phyloP scores from a whole-genome alignment of 352 stramenopile species.

The Peronospora destructor region DNA sequence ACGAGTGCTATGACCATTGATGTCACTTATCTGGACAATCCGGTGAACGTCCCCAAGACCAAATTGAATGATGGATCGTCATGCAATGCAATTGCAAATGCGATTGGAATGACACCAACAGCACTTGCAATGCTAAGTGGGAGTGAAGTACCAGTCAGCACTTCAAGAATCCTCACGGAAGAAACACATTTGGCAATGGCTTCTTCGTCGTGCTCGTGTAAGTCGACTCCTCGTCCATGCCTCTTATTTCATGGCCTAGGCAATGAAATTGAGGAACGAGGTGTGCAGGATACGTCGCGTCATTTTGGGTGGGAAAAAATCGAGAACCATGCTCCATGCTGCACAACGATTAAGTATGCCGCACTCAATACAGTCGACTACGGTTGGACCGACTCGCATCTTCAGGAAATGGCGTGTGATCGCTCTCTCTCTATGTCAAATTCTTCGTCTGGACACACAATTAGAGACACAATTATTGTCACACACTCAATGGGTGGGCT shows the following conservation, averaged over 20 bases:
- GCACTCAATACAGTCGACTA: slow-evolving; percentile 31
- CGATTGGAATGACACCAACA: slow-evolving; percentile 6
- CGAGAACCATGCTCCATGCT: slow-evolving; percentile 31
- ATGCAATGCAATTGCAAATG: slow-evolving; percentile 5
- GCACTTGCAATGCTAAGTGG: neutral
- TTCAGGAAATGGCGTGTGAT: slow-evolving; percentile 36
- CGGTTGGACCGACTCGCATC: slow-evolving; percentile 28
- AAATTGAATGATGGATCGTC: neutral
- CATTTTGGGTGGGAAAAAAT: slow-evolving; percentile 29
- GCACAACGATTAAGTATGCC: slow-evolving; percentile 34
- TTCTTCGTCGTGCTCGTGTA: neutral
- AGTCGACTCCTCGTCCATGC: slow-evolving; percentile 13
- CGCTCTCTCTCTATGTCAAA: slow-evolving; percentile 9
- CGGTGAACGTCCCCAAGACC: neutral
- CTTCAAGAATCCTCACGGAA: neutral
- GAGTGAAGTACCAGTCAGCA: neutral
- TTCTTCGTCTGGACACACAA: slow-evolving; percentile 12
- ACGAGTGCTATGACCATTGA: slow-evolving; percentile 30
- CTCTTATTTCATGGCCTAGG: slow-evolving; percentile 42
- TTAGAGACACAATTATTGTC: slow-evolving; percentile 39
- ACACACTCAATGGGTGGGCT: slow-evolving; percentile 47
- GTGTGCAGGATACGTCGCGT: slow-evolving; percentile 24
- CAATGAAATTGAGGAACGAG: slow-evolving; percentile 10
- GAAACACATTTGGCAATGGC: neutral
- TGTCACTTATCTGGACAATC: slow-evolving; percentile 17